phyloP scores from a whole-genome alignment of 768 basidiomycete species.

The Russula ochroleuca region DNA sequence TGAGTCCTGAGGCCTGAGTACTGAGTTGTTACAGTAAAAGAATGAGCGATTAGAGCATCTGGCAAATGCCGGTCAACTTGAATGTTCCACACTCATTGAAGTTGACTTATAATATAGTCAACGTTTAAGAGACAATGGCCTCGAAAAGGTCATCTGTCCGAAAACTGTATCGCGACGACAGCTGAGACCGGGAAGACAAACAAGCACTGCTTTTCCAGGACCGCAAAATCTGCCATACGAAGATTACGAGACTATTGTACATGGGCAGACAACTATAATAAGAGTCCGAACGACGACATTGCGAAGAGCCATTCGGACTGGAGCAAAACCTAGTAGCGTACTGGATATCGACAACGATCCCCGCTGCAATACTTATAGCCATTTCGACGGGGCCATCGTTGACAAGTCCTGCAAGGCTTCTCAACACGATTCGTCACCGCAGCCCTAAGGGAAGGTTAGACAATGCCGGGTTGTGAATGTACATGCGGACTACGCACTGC shows the following conservation, averaged over 20 bases:
- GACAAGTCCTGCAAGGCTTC: background rate
- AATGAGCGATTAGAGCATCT: too few relatives aligned
- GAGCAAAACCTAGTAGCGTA: too few relatives aligned
- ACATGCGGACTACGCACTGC: background rate
- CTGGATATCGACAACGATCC: background rate
- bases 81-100: background rate
- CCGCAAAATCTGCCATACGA: background rate
- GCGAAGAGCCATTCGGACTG: background rate
- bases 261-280: background rate
- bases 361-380: constrained; percentile 4
- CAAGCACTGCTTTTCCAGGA: background rate
- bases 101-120: background rate
- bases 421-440: background rate
- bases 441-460: background rate
- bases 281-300: background rate
- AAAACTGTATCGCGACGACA: background rate
- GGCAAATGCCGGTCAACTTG: background rate
- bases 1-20: too few relatives aligned
- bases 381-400: constrained; percentile 3
- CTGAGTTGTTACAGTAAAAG: background rate
- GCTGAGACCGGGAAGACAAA: background rate
- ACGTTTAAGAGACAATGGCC: too few relatives aligned
- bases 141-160: background rate
- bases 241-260: background rate
- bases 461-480: background rate